Base-by-base conservation (phyloP, 2,329 filamentous ascomycete genomes). In the Diaporthe ampelina region DNA sequence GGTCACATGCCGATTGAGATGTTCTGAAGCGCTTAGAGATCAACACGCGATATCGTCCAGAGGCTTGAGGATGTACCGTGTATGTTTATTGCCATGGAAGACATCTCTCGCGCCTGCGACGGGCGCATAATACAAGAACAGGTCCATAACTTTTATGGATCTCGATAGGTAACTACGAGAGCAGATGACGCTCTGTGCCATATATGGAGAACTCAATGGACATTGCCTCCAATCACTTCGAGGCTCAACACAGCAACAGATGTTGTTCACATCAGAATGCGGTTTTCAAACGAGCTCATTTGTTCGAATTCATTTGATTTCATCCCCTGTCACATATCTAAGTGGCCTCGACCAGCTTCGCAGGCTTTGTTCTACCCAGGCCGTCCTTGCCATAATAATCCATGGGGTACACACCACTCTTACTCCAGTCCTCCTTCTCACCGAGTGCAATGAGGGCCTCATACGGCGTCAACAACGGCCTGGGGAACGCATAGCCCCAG, bases 381-480 rank as follows among this genome's bases (percentile, higher is more conserved):
- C 97, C 97, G 59, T 98, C 94, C 82, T 93, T 96, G 0, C 93
- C 95, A 84, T 99, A 99, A 81, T 97, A 99, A 83, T 99, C 95
- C 97, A 99, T 99, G 0, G 95, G 96, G 85, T 99, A 99, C 19
- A 95, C 88, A 1, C 91, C 93, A 50, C 21, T 50, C 73, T 86
- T 88, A 21, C 87, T 92, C 94, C 91, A 97, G 63, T 94, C 94
- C 78, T 97, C 90, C 77, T 89, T 91, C 76, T 92, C 92, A 4
- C 94, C 95, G 63, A 99, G 84, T n/a, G 95, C 94, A 45, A 99
- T 92, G 74, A 98, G 88, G 9, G 97, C 97, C 85, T 99, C 97
- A 79, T 99, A 98, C 2, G 97, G 96, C 70, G 96, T 98, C 81
- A 99, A 84, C 74, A 99, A 82, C 63, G 97, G 97, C 61, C 94